Evolutionary conservation across 2,329 filamentous ascomycete genomes (phyloP), one percentile per base, ranked within the genome.

Genomic region (Bimuria novae-zelandiae): DNA sequence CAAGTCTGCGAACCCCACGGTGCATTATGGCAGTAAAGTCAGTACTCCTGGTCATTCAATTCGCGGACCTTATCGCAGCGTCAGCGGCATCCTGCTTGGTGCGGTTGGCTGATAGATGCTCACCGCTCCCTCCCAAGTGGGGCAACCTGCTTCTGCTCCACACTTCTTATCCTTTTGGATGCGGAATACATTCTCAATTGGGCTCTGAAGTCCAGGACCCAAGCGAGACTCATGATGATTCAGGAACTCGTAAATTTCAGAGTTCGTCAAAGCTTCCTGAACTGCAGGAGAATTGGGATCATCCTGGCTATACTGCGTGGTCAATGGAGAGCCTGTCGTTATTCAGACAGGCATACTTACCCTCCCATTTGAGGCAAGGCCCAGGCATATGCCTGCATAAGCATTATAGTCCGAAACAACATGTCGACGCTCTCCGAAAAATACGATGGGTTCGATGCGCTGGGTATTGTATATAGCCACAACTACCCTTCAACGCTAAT

Each of bases 1-100:
- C n/a, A n/a, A n/a, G n/a, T n/a, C n/a, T n/a, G n/a, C n/a, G n/a
- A 36, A 17, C 55, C 49, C 40, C 29, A 52, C 11, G 53, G 51
- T 3, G 51, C 54, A 16, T 57, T 54, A 27, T 52, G 27, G 22
- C 55, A 54, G 44, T 57, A 52, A 7, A 52, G 7, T 10, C 35
- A 25, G 19, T 49, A 49, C 11, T 47, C 23, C 12, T n/a, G 30
- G 22, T 33, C 44, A 14, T 47, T 45, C 22, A 37, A 11, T 22
- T 47, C 16, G 14, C 32, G 33, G 8, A 37, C 22, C 19, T 41
- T 22, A 17, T 37, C 23, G 17, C 16, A 22, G 27, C 7, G 37
- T 32, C 30, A 23, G 17, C 10, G 12, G 8, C 6, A 17, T 3
- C 11, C 17, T 10, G 12, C 11, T 30, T 5, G 3, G 29, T 4